phyloP scores from a whole-genome alignment of 345 rosid species.

The thale cress (Arabidopsis thaliana) region TAIR10.1 NC_003075.7:17326001-17326500 shows the following conservation, averaged over 20 bases:
- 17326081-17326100: slow-evolving; percentile 84
- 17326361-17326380: slow-evolving; percentile 37
- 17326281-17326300: slow-evolving; percentile 9
- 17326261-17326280: slow-evolving; percentile 31
- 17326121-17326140: slow-evolving; percentile 75
- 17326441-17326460: slow-evolving; percentile 1
- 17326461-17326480: slow-evolving; percentile 12
- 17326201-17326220: slow-evolving; percentile 45
- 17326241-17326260: slow-evolving; percentile 14
- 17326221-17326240: neutral
- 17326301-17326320: neutral
- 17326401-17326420: neutral
- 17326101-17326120: slow-evolving; percentile 73
- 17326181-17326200: slow-evolving; percentile 71
- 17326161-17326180: slow-evolving; percentile 83
- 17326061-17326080: slow-evolving; percentile 77
- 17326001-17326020: slow-evolving; percentile 83
- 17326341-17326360: slow-evolving; percentile 33
- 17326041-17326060: slow-evolving; percentile 81
- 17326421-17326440: neutral
- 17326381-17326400: slow-evolving; percentile 3
- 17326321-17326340: slow-evolving; percentile 10
- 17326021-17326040: slow-evolving; percentile 89
- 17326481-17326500: neutral
- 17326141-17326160: slow-evolving; percentile 73